A percentile compares a stretch with the other conserved stretches of the same genome.
phyloP scores from a whole-genome alignment of 768 basidiomycete species.

The Pulveroboletus frians region DNA sequence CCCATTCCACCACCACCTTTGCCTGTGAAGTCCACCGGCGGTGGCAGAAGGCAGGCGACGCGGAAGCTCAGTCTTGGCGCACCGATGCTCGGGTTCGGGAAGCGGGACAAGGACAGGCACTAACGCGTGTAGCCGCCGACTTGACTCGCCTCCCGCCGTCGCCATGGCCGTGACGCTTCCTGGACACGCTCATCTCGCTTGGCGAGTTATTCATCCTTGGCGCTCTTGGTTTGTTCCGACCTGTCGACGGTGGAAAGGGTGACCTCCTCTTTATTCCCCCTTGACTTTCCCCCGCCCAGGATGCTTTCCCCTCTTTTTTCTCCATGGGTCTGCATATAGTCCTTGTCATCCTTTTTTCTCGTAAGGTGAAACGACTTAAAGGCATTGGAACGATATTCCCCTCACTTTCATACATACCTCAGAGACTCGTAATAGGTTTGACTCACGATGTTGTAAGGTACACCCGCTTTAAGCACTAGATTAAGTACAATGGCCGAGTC shows the following conservation, averaged over 20 bases:
- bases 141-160: not conserved
- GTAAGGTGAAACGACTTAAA: conserved; percentile 12
- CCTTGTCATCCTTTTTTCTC: not conserved
- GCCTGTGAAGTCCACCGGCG: conserved; percentile 16
- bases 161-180: not conserved
- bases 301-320: not conserved
- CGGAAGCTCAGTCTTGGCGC: conserved; percentile 67
- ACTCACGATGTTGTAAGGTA: conserved; percentile 16
- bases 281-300: conserved; percentile 12
- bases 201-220: not conserved
- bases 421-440: conserved; percentile 22
- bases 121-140: conserved; percentile 10
- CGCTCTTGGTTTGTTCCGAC: not conserved
- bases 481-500: conserved; percentile 13
- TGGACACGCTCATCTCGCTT: not conserved
- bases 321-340: conserved; percentile 1
- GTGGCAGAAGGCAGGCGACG: conserved; percentile 36
- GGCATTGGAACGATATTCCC: conserved; percentile 18
- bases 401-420: conserved; percentile 22
- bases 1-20: conserved; percentile 12
- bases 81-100: conserved; percentile 52
- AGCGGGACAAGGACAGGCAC: conserved; percentile 47
- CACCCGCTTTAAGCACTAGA: conserved; percentile 8
- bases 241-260: not conserved
- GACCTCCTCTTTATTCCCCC: conserved; percentile 23